phyloP scores from a whole-genome alignment of 192 early-diverging fungal species.

The Podila epicladia region DNA sequence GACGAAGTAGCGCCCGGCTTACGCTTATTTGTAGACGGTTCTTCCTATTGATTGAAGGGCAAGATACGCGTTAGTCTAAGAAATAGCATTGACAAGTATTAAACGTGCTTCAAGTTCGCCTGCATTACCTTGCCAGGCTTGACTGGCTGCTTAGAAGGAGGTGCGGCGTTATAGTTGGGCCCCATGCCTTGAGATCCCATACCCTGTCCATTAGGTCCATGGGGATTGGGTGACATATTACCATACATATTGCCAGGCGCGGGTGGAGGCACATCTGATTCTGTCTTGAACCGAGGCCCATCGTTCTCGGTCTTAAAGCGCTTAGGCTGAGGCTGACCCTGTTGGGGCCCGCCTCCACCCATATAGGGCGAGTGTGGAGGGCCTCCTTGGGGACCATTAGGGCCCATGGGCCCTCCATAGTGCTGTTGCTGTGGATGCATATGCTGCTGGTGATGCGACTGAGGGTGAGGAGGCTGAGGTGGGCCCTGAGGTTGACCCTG shows the following conservation, averaged over 20 bases:
- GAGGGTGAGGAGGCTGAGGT: slow-evolving; percentile 1
- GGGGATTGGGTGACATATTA: slow-evolving; percentile 52
- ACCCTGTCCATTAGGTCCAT: slow-evolving; percentile 56
- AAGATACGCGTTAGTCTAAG: neutral
- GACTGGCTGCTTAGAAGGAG: slow-evolving; percentile 24
- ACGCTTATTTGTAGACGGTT: slow-evolving; percentile 26
- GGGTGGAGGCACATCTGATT: slow-evolving; percentile 47
- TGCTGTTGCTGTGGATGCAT: slow-evolving; percentile 51
- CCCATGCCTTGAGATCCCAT: slow-evolving; percentile 56
- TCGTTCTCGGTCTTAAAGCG: slow-evolving; percentile 44
- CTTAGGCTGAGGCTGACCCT: slow-evolving; percentile 52
- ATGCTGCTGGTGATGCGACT: slow-evolving; percentile 52
- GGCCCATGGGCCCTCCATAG: slow-evolving; percentile 44
- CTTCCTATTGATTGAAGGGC: neutral
- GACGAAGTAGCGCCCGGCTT: slow-evolving; percentile 23
- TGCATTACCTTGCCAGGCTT: slow-evolving; percentile 37
- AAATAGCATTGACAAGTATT: neutral
- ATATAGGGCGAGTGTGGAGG: slow-evolving; percentile 54
- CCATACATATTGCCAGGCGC: slow-evolving; percentile 56
- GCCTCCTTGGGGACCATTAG: slow-evolving; percentile 41
- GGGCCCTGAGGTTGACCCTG: slow-evolving; percentile 38
- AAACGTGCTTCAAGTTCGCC: neutral
- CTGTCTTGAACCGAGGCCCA: slow-evolving; percentile 46
- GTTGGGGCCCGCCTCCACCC: slow-evolving; percentile 52
- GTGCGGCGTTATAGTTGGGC: slow-evolving; percentile 31